Base-by-base conservation (phyloP, 768 basidiomycete species). In the Tremella fuciformis region DNA sequence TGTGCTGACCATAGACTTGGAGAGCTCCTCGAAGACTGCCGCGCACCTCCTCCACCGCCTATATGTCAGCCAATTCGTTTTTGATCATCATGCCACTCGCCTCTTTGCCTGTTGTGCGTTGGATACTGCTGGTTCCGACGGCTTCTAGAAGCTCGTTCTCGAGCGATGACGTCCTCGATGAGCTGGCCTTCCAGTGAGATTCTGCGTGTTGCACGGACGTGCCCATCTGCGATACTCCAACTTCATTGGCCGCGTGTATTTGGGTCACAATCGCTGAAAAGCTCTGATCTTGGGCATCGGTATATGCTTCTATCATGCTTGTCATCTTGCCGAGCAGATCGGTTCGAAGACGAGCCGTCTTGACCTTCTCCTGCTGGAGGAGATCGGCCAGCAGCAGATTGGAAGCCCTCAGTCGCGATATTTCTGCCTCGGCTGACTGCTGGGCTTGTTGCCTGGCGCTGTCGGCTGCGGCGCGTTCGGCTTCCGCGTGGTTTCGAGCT, bases 311-410 rank as follows among this genome's bases (percentile, higher is more conserved):
- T 1, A 96, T 78, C 63, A 92, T 80, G 2, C 80, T 80, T 0
- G 88, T 87, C 50, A 94, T 81, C 39, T 85, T 86, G 41, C 86
- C 82, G n/a, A 92, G 76, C 13, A 94, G 75, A 40, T 88, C 86
- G 41, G 85, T 84, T 58, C 85, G 87, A 1, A 87, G 83, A 50
- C 81, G 83, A 22, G 86, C 84, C 0, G 86, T 82, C 59, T 84
- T 86, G 13, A 74, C 70, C 71, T 83, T 84, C 74, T 94, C 89
- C 15, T 82, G 76, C 60, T 84, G 83, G 13, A 93, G 79, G 64
- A 89, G 77, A 42, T 80, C 80, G 7, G 78, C 76, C 41, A 96
- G 80, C 8, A 81, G 77, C 25, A 80, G 79, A 69, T 93, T 94
- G 74, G 93, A 89, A 53, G 82, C 79, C 63, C 82, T 82, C 19